A percentile compares a stretch with the other conserved stretches of the same genome.
phyloP scores from a whole-genome alignment of 805 yeast species.

The Maudiozyma turicensis region DNA sequence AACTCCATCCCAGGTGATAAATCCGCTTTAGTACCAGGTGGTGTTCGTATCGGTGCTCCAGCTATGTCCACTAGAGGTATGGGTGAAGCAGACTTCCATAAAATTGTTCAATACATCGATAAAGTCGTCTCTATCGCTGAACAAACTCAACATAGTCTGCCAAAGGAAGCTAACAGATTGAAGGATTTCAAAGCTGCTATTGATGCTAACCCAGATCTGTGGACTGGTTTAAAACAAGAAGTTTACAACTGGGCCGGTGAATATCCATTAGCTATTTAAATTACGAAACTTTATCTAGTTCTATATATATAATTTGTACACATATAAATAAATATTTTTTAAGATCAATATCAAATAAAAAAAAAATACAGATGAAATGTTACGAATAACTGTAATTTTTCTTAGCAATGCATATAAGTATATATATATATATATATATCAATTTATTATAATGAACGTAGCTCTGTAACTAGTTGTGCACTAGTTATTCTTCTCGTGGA shows the following conservation, averaged over 20 bases:
- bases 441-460: background rate
- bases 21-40: constrained; percentile 94
- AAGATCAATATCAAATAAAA: background rate
- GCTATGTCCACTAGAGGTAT: constrained; percentile 98
- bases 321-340: no score
- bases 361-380: background rate
- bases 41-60: constrained; percentile 96
- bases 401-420: background rate
- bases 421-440: background rate
- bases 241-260: constrained; percentile 86
- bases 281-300: background rate
- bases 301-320: no score
- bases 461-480: constrained; percentile 7
- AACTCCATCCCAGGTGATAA: constrained; percentile 97
- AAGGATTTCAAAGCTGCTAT: constrained; percentile 90
- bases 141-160: constrained; percentile 66
- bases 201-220: constrained; percentile 59
- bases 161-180: constrained; percentile 87
- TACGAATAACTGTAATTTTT: no score
- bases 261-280: constrained; percentile 57
- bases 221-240: constrained; percentile 61
- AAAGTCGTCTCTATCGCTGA: constrained; percentile 67
- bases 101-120: constrained; percentile 74
- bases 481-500: constrained; percentile 32
- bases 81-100: constrained; percentile 74